Conservation (phyloP, 176 grass and related monocot genomes). For the Melocanna baccifera region DNA sequence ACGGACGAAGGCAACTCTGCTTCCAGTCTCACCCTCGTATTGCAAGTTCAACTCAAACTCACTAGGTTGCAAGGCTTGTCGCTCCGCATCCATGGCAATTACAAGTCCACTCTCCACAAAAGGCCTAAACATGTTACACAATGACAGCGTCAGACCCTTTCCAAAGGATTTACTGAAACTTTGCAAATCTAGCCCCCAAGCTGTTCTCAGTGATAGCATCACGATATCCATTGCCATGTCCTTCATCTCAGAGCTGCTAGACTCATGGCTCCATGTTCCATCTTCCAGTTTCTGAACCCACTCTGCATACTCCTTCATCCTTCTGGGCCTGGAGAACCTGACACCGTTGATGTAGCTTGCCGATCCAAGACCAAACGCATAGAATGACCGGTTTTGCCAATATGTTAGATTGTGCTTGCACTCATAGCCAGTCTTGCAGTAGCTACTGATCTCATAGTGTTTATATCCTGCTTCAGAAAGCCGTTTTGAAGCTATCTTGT, state of each 20-base stretch:
- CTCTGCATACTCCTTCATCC: slow-evolving; percentile 70
- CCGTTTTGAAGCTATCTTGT: slow-evolving; percentile 71
- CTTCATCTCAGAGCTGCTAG: slow-evolving; percentile 40
- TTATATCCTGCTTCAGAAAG: slow-evolving; percentile 71
- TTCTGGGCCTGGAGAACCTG: slow-evolving; percentile 77
- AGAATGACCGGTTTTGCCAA: slow-evolving; percentile 76
- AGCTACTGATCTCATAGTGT: slow-evolving; percentile 93
- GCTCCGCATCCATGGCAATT: slow-evolving; percentile 54
- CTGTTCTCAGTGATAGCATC: slow-evolving; percentile 84
- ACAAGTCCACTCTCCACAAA: slow-evolving; percentile 75
- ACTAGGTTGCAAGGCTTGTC: slow-evolving; percentile 29
- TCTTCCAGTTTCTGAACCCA: slow-evolving; percentile 72
- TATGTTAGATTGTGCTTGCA: slow-evolving; percentile 90
- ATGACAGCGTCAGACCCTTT: slow-evolving; percentile 27
- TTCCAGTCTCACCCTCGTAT: slow-evolving; percentile 20
- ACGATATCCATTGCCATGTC: slow-evolving; percentile 83
- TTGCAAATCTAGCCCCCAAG: slow-evolving; percentile 61
- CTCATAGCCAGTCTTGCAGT: slow-evolving; percentile 69
- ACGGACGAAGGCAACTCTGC: slow-evolving; percentile 57
- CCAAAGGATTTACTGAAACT: slow-evolving; percentile 69
- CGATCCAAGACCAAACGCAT: slow-evolving; percentile 79
- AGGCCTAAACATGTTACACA: slow-evolving; percentile 59
- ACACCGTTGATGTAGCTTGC: slow-evolving; percentile 74
- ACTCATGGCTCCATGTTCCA: slow-evolving; percentile 42
- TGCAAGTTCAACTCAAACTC: slow-evolving; percentile 52